phyloP scores from a whole-genome alignment of 2,329 filamentous ascomycete genomes.

The Thermothelomyces thermophilus region DNA sequence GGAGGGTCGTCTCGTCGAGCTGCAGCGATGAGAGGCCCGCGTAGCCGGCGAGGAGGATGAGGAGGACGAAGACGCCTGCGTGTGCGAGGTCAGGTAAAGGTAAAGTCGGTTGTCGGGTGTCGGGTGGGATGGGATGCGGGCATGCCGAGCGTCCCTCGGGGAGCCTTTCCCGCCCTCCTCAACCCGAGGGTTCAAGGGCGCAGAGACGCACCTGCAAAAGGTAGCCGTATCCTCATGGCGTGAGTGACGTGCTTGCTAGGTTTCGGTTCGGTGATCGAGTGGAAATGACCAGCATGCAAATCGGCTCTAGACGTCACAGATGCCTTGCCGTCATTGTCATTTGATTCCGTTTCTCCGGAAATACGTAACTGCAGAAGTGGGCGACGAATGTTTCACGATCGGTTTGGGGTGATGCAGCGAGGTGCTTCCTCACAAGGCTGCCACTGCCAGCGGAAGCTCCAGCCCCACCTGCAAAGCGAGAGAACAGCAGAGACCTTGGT shows the following conservation, averaged over 20 bases:
- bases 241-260: neutral
- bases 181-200: too few relatives aligned
- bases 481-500: neutral
- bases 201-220: slow-evolving; percentile 80
- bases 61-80: slow-evolving; percentile 59
- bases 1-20: slow-evolving; percentile 33
- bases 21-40: slow-evolving; percentile 66
- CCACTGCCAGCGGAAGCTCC: neutral
- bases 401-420: neutral
- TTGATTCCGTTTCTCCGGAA: too few relatives aligned
- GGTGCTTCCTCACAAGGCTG: neutral
- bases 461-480: neutral
- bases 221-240: slow-evolving; percentile 75
- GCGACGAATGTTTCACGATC: neutral
- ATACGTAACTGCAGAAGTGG: neutral
- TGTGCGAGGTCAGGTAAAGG: neutral
- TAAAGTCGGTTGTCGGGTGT: neutral
- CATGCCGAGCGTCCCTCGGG: too few relatives aligned
- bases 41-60: slow-evolving; percentile 71
- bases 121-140: too few relatives aligned
- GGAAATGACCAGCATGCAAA: neutral
- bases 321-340: slow-evolving; percentile 1
- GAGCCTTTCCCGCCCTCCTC: too few relatives aligned
- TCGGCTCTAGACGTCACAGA: neutral
- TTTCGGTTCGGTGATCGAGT: neutral